These are phyloP conservation scores for Diddensiella santjacobensis DNA, from an alignment of 805 yeast genomes.

Conservation along the genomic window DNA sequence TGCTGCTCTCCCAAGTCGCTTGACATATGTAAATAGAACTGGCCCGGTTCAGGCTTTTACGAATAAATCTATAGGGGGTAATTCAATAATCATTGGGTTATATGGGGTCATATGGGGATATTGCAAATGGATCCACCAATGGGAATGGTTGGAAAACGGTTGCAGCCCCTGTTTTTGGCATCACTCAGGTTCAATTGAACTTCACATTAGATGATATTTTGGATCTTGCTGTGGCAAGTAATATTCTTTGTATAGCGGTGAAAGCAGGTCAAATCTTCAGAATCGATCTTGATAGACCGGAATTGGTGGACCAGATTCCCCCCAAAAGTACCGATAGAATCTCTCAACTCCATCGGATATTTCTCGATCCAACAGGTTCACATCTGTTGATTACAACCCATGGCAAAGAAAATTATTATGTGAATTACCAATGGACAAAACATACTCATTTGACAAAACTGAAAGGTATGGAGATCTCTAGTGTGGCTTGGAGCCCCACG, in stretches of 20 bases:
- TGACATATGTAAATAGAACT: too few relatives aligned
- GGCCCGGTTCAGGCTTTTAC: too few relatives aligned
- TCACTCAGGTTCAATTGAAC: constrained; percentile 49
- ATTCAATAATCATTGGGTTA: too few relatives aligned
- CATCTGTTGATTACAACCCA: constrained; percentile 50
- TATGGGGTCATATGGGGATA: neutral
- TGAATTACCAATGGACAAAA: constrained; percentile 40
- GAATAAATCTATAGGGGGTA: too few relatives aligned
- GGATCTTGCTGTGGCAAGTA: constrained; percentile 51
- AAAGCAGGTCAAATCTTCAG: constrained; percentile 52
- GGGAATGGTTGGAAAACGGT: constrained; percentile 4
- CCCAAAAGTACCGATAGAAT: constrained; percentile 26
- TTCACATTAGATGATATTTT: constrained; percentile 45
- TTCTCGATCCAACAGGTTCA: constrained; percentile 49
- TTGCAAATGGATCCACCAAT: neutral
- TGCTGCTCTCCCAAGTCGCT: too few relatives aligned
- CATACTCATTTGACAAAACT: constrained; percentile 45
- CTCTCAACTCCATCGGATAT: constrained; percentile 36
- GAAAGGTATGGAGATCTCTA: constrained; percentile 42
- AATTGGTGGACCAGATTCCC: constrained; percentile 45
- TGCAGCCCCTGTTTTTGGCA: constrained; percentile 23
- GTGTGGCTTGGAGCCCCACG: constrained; percentile 42
- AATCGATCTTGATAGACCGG: constrained; percentile 66
- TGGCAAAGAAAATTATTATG: constrained; percentile 45
- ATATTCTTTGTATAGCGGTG: constrained; percentile 53